Evolutionary conservation across 805 yeast species (phyloP).

Genomic region (Jamesozyma gamospora): DNA sequence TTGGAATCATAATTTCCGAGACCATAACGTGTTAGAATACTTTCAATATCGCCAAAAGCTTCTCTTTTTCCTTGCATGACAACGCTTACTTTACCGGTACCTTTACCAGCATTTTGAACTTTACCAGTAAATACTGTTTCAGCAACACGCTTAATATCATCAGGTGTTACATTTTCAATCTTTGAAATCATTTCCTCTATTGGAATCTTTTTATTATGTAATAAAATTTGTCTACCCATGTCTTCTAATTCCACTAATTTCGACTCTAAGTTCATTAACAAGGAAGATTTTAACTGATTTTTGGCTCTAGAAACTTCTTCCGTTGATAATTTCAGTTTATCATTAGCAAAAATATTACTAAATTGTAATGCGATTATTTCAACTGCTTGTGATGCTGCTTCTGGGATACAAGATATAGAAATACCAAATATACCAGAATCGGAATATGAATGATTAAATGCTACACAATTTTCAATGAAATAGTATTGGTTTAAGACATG

Average conservation of each 20-base stretch:
- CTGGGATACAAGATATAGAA: conserved; percentile 73
- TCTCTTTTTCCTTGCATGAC: conserved; percentile 85
- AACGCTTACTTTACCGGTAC: conserved; percentile 65
- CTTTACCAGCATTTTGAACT: conserved; percentile 36
- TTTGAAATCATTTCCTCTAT: conserved; percentile 72
- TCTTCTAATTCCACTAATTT: conserved; percentile 92
- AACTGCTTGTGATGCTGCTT: conserved; percentile 74
- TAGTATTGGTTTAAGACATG: conserved; percentile 86
- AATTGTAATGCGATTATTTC: conserved; percentile 67
- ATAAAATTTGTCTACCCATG: conserved; percentile 87
- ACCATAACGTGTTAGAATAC: conserved; percentile 58
- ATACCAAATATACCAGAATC: conserved; percentile 91
- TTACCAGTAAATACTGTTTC: conserved; percentile 63
- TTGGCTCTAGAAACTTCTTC: conserved; percentile 82
- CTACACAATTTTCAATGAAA: conserved; percentile 76
- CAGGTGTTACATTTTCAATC: conserved; percentile 56
- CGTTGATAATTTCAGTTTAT: conserved; percentile 52
- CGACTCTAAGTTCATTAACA: conserved; percentile 87
- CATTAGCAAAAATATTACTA: conserved; percentile 38
- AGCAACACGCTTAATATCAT: conserved; percentile 67
- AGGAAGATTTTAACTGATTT: conserved; percentile 77
- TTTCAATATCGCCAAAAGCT: conserved; percentile 73
- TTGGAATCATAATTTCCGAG: conserved; percentile 37
- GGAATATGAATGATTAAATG: conserved; percentile 82
- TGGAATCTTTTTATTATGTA: conserved; percentile 65